phyloP scores from a whole-genome alignment of 495 filamentous ascomycete species.

The Podospora australis region DNA sequence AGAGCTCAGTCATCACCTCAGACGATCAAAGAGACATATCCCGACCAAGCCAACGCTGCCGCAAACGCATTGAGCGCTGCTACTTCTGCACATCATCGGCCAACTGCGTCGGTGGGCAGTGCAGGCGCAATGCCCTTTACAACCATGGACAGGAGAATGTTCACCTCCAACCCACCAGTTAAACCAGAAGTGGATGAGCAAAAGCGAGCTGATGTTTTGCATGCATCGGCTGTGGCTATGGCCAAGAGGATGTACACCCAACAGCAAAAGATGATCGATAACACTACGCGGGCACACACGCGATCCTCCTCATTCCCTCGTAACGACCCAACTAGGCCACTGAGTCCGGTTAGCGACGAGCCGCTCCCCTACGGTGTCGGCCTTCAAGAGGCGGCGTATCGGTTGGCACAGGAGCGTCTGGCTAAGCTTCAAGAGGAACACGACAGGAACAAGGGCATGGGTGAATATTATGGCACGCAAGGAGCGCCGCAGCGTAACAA shows the following conservation, averaged over 20 bases:
- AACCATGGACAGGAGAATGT: slow-evolving; percentile 57
- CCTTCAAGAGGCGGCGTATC: slow-evolving; percentile 78
- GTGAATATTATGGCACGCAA: slow-evolving; percentile 61
- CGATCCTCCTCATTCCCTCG: slow-evolving; percentile 23
- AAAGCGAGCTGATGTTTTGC: slow-evolving; percentile 61
- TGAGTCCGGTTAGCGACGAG: slow-evolving; percentile 21
- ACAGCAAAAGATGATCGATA: slow-evolving; percentile 53
- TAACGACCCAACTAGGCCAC: slow-evolving; percentile 9
- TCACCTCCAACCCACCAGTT: slow-evolving; percentile 68
- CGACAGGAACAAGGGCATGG: slow-evolving; percentile 47
- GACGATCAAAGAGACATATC: slow-evolving; percentile 37
- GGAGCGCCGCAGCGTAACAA: slow-evolving; percentile 36
- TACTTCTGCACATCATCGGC: slow-evolving; percentile 50
- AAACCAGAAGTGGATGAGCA: slow-evolving; percentile 66
- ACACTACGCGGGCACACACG: slow-evolving; percentile 34
- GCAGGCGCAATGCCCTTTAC: slow-evolving; percentile 40
- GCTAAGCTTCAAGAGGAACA: slow-evolving; percentile 71
- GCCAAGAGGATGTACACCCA: slow-evolving; percentile 74
- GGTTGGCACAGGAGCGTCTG: slow-evolving; percentile 73
- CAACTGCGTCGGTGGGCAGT: slow-evolving; percentile 23
- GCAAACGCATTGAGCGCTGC: slow-evolving; percentile 64
- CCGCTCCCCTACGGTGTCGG: slow-evolving; percentile 45
- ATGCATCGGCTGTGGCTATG: slow-evolving; percentile 80
- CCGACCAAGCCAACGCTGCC: slow-evolving; percentile 53
- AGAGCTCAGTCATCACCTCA: slow-evolving; percentile 62